Percentiles rank a stretch among this genome's conserved stretches.
Evolutionary conservation across 31 red algal species (phyloP).

Genomic region (Odonthalia washingtoniensis): DNA sequence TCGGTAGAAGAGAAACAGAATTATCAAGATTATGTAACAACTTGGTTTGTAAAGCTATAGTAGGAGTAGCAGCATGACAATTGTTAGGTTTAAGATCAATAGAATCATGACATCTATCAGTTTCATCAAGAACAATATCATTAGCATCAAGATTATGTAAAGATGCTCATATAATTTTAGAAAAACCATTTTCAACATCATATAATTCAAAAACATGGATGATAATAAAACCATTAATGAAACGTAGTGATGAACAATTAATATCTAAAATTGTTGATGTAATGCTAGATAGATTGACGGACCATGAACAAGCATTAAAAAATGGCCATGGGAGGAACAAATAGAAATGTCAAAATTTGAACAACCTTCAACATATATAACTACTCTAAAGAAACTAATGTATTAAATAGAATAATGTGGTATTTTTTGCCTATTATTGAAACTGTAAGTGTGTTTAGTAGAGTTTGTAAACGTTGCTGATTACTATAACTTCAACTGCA

Average conservation of each 20-base stretch:
- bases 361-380: conserved; percentile 70
- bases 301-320: conserved; percentile 63
- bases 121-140: conserved; percentile 73
- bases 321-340: conserved; percentile 71
- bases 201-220: conserved; percentile 23
- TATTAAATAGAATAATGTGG: conserved; percentile 81
- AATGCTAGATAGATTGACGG: conserved; percentile 84
- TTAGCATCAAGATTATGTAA: conserved; percentile 60
- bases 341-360: conserved; percentile 72
- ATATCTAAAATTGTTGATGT: conserved; percentile 79
- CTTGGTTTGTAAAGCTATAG: conserved; percentile 64
- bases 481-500: no score
- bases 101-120: conserved; percentile 74
- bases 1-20: conserved; percentile 62
- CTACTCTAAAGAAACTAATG: conserved; percentile 66
- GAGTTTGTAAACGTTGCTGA: no score
- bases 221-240: conserved; percentile 50
- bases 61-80: conserved; percentile 73
- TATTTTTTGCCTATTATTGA: conserved; percentile 63
- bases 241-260: conserved; percentile 71
- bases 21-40: conserved; percentile 72
- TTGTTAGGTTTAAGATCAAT: conserved; percentile 85
- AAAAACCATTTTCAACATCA: conserved; percentile 52
- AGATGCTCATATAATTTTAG: conserved; percentile 44
- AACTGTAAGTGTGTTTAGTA: conserved; percentile 61